Evolutionary conservation across 1,139 yeast species (phyloP), one percentile per base, ranked within the genome.

Genomic region (Chernovozyma sophiae-reginae): DNA sequence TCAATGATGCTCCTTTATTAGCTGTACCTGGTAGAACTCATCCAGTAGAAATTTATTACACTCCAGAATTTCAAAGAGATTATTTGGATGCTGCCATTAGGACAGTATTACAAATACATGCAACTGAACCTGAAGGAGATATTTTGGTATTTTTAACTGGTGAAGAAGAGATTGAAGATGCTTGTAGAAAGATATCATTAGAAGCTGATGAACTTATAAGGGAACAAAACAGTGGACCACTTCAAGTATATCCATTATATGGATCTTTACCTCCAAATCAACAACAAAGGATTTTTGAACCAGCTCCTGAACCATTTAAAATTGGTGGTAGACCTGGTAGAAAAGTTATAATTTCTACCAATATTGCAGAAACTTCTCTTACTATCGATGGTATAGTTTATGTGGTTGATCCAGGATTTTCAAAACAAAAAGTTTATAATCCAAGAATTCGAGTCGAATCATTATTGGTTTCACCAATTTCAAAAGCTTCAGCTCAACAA

Each of bases 21-120:
- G 96, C 97, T 0, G 97, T 92, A 25, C 97, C 98, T 2, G 98
- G 98, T 56, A 80, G 98, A 73, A 92, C 98, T 2, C 94, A 81
- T 56, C 97, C 98, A 0, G 98, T 92, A 36, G 98, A 92, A 58
- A 84, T 92, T 40, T 92, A 87, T 62, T 92, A 92, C 60, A 92
- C 98, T 1, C 96, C 97, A 16, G 97, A 92, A 58, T 89, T 82
- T 57, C 97, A 92, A 65, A 79, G 92, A 48, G 97, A 92, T 56
- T 92, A 92, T 55, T 67, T 92, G 51, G 97, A 90, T 56, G 86
- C 96, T 26, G 96, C 98, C 1, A 86, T 92, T 42, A 72, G 97
- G 47, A 92, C 97, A 0, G 98, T 90, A 12, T 68, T 92, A 47
- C 97, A 92, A 60, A 92, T 92, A 47, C 98, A 92, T 62, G 96